Evolutionary conservation across 257 asterid genomes (phyloP), one percentile per base, ranked within the genome.

Genomic region (Haberlea rhodopensis): DNA sequence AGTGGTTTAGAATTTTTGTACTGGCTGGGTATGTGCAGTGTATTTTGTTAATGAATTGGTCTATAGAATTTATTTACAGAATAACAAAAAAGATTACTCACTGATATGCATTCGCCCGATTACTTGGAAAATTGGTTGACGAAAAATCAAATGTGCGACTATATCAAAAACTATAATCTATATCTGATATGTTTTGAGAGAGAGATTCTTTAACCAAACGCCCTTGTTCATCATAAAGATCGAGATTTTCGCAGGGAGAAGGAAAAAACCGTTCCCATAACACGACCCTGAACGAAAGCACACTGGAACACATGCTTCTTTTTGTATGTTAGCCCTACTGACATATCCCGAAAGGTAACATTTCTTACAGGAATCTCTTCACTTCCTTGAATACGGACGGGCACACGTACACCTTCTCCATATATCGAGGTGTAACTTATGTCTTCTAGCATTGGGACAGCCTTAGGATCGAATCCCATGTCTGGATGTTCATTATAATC

Each of bases 401-500:
- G 97, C 53, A 90, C 96, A 0, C 95, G 90, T 34, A 94, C 99
- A 5, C 85, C 90, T 69, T 84, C 91, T 0, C 99, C 99, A 13
- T 85, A 95, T 56, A 94, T 61, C 0, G 95, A 78, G 5, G 73
- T 65, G 76, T 80, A 94, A 58, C 79, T 87, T 81, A 94, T 87
- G 84, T 84, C 83, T 59, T 88, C 87, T 0, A 94, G 73, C 21
- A 76, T 21, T 6, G 99, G 99, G 52, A 75, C 74, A 0, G 99
- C 99, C 57, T 79, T 80, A 57, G 96, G 97, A 72, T 94, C 87
- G 52, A 62, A 94, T 2, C 77, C 89, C 2, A 43, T 77, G 23
- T 84, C 96, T 0, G 99, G 96, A 70, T 94, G 99, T 72, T 94
- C 99, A n/a, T 90, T 90, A 84, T 94, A 94, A 68, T 90, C 97